Percentiles rank a stretch among this genome's conserved stretches.
Conservation (phyloP, 2,329 filamentous ascomycete genomes). For the Xylariaceae sp. region DNA sequence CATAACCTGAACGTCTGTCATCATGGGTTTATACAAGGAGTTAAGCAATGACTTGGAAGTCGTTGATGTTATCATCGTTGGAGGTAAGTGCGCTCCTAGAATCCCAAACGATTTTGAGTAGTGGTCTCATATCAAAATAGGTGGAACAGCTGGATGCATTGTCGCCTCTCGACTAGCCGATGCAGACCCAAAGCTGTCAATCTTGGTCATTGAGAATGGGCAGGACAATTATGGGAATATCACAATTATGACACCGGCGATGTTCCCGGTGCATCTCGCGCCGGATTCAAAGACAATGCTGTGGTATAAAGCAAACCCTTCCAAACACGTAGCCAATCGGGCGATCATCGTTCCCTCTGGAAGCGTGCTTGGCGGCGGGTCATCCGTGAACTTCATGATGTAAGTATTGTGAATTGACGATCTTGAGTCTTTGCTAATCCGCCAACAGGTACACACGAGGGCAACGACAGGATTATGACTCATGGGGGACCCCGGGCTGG, state of each 20-base stretch:
- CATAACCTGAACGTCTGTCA: not conserved
- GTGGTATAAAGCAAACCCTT: conserved; percentile 41
- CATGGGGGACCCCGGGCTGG: conserved; percentile 31
- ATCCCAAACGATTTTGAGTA: not conserved
- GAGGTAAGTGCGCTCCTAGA: conserved; percentile 20
- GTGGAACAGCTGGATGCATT: conserved; percentile 22
- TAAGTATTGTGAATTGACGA: conserved; percentile 8
- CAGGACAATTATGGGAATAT: conserved; percentile 13
- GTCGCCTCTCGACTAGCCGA: conserved; percentile 21
- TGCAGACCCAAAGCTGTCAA: conserved; percentile 20
- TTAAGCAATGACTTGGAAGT: conserved; percentile 21
- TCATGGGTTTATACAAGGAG: conserved; percentile 26
- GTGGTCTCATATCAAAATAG: conserved; percentile 10
- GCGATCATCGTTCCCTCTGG: conserved; percentile 37
- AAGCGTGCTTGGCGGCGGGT: conserved; percentile 50
- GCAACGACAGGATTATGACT: conserved; percentile 33
- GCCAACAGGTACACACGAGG: conserved; percentile 30
- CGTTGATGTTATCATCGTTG: conserved; percentile 30
- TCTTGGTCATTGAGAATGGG: conserved; percentile 23
- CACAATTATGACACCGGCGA: conserved; percentile 39
- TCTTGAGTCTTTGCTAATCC: conserved; percentile 1
- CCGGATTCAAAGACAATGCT: conserved; percentile 40
- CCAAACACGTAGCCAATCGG: conserved; percentile 40
- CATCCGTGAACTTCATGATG: conserved; percentile 47
- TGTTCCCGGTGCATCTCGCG: conserved; percentile 44